These are phyloP conservation scores for Calcarisporium arbuscula DNA, from an alignment of 2,329 filamentous ascomycete species.

Conservation along the genomic window DNA sequence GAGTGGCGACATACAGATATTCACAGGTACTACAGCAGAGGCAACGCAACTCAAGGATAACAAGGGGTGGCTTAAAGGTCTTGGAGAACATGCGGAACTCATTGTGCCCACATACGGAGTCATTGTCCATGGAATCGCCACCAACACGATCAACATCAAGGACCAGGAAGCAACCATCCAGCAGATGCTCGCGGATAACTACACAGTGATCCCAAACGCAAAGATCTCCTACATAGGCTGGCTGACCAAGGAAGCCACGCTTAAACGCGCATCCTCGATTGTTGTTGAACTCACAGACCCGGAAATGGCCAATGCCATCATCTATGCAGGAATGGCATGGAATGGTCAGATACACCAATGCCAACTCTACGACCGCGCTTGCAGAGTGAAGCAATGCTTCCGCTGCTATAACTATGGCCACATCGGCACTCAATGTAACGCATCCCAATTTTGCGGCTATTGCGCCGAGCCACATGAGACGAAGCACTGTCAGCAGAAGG, in stretches of 20 bases:
- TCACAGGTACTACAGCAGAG: constrained; percentile 15
- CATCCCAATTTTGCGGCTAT: constrained; percentile 17
- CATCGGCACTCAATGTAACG: no score
- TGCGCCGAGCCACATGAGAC: constrained; percentile 16
- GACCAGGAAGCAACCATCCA: constrained; percentile 14
- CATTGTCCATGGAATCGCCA: constrained; percentile 18
- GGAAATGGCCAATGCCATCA: constrained; percentile 4
- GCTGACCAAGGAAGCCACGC: constrained; percentile 14
- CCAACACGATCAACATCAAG: constrained; percentile 20
- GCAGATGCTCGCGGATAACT: constrained; percentile 20
- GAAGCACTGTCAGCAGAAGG: constrained; percentile 15
- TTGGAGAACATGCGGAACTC: constrained; percentile 3
- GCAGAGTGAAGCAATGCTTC: constrained; percentile 20
- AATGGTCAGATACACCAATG: constrained; percentile 13
- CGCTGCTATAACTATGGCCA: constrained; percentile 18
- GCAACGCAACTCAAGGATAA: no score
- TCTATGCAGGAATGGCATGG: constrained; percentile 17
- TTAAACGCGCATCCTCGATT: constrained; percentile 17
- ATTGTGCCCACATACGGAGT: constrained; percentile 10
- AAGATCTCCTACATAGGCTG: constrained; percentile 19
- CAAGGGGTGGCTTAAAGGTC: no score
- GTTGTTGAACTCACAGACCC: constrained; percentile 11
- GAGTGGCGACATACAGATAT: constrained; percentile 17
- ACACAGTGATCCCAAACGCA: constrained; percentile 15
- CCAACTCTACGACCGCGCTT: constrained; percentile 19